Evolutionary conservation across 768 basidiomycete species (phyloP).

Genomic region (Porphyrellus cyaneotinctus): DNA sequence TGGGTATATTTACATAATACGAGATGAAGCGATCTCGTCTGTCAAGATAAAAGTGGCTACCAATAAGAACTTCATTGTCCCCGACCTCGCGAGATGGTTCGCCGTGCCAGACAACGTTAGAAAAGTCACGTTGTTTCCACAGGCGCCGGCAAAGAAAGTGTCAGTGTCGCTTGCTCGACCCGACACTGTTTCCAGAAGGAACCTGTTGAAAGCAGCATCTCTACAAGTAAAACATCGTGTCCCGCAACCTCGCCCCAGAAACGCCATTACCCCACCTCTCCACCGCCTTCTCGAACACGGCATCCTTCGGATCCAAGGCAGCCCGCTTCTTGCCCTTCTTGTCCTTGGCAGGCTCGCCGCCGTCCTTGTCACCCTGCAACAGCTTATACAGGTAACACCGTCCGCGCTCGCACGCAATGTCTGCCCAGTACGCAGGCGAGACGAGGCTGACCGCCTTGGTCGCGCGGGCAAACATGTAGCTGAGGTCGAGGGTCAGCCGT

Average conservation of each 20-base stretch:
- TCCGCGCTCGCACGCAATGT: conserved; percentile 50
- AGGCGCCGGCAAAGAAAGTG: too few relatives aligned
- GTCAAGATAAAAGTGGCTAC: too few relatives aligned
- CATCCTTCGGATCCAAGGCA: conserved; percentile 34
- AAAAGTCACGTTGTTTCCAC: too few relatives aligned
- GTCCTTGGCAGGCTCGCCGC: conserved; percentile 18
- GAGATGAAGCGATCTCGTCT: too few relatives aligned
- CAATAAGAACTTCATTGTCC: too few relatives aligned
- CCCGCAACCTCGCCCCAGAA: conserved; percentile 42
- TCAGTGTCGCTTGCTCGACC: too few relatives aligned
- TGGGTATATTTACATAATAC: too few relatives aligned
- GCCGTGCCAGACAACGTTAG: too few relatives aligned
- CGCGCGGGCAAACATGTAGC: conserved; percentile 56
- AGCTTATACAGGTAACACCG: conserved; percentile 48
- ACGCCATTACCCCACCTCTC: conserved; percentile 58
- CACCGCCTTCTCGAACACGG: conserved; percentile 48
- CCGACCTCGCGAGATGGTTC: too few relatives aligned
- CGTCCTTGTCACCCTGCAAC: conserved; percentile 31
- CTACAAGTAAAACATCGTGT: conserved; percentile 69
- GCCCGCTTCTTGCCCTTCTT: conserved; percentile 25
- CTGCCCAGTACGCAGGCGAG: conserved; percentile 40
- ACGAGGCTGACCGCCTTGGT: conserved; percentile 43
- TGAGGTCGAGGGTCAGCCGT: conserved; percentile 46
- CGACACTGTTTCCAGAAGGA: too few relatives aligned
- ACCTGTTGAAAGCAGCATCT: too few relatives aligned